phyloP scores from a whole-genome alignment of 306 rosid species.

The Mimosa pudica region DNA sequence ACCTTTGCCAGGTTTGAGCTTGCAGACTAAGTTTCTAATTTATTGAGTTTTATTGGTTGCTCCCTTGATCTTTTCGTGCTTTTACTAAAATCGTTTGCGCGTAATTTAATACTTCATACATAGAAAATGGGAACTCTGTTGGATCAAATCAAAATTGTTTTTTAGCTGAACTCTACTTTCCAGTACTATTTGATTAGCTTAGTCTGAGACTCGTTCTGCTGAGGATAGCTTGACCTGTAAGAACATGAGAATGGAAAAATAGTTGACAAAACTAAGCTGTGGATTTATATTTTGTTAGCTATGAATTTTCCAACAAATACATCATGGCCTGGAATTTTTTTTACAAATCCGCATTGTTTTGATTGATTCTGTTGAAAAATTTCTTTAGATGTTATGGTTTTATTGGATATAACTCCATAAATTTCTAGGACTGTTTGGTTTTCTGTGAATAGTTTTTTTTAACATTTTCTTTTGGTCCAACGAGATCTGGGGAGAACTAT shows the following conservation, averaged over 20 bases:
- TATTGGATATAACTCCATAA: background rate
- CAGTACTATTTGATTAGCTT: slow-evolving; percentile 6
- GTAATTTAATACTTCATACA: slow-evolving; percentile 12
- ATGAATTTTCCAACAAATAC: background rate
- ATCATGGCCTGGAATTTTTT: background rate
- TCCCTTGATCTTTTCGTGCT: slow-evolving; percentile 4
- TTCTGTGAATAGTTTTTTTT: background rate
- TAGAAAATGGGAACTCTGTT: background rate
- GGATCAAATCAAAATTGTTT: slow-evolving; percentile 10
- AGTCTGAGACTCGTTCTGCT: slow-evolving; percentile 3
- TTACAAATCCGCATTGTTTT: background rate
- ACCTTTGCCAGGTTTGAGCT: slow-evolving; percentile 76
- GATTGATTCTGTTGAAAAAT: background rate
- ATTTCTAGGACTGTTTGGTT: background rate
- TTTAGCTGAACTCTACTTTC: slow-evolving; percentile 12
- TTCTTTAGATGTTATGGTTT: background rate
- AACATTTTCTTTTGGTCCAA: background rate
- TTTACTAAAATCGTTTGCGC: background rate
- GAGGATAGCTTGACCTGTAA: background rate
- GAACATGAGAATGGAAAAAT: background rate
- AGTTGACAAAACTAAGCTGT: background rate
- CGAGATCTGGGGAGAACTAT: background rate
- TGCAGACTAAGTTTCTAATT: slow-evolving; percentile 27
- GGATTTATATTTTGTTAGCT: background rate
- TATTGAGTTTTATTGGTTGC: slow-evolving; percentile 9